These are phyloP conservation scores for Gentiana dahurica DNA, from an alignment of 257 asterid species.

Conservation along the genomic window DNA sequence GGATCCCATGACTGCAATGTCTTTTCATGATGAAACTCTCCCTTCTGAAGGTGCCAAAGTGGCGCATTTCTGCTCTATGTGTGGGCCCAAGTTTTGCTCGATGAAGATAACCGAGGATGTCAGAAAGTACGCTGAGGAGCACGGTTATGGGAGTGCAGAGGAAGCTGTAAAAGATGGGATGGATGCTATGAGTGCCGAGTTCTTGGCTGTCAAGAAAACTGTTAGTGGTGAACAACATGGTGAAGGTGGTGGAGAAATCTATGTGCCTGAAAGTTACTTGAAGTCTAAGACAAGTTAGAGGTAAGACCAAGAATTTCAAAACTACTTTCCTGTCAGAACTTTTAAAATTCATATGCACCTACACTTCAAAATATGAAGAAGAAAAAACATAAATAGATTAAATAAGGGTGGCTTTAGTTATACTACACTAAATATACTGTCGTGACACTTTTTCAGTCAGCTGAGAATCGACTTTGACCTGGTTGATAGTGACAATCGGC, in stretches of 20 bases:
- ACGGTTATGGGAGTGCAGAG: slow-evolving; percentile 87
- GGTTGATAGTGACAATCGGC: too few relatives aligned
- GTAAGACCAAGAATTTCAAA: slow-evolving; percentile 11
- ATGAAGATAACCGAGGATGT: slow-evolving; percentile 98
- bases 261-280: slow-evolving; percentile 62
- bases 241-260: slow-evolving; percentile 92
- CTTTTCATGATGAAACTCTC: slow-evolving; percentile 84
- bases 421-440: too few relatives aligned
- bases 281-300: slow-evolving; percentile 34
- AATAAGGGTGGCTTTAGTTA: too few relatives aligned
- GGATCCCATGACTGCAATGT: slow-evolving; percentile 93
- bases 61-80: slow-evolving; percentile 96
- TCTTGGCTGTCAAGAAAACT: slow-evolving; percentile 76
- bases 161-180: slow-evolving; percentile 76
- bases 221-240: slow-evolving; percentile 95
- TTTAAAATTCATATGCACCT: not conserved
- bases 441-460: too few relatives aligned
- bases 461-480: too few relatives aligned
- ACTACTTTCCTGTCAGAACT: not conserved
- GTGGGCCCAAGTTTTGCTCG: slow-evolving; percentile 94
- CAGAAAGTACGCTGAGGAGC: slow-evolving; percentile 84
- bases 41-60: slow-evolving; percentile 98
- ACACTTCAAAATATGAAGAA: not conserved
- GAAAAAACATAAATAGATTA: too few relatives aligned
- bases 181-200: slow-evolving; percentile 94